Base-by-base conservation (phyloP, 805 yeast genomes). In the Zygoascus biomembranicola region DNA sequence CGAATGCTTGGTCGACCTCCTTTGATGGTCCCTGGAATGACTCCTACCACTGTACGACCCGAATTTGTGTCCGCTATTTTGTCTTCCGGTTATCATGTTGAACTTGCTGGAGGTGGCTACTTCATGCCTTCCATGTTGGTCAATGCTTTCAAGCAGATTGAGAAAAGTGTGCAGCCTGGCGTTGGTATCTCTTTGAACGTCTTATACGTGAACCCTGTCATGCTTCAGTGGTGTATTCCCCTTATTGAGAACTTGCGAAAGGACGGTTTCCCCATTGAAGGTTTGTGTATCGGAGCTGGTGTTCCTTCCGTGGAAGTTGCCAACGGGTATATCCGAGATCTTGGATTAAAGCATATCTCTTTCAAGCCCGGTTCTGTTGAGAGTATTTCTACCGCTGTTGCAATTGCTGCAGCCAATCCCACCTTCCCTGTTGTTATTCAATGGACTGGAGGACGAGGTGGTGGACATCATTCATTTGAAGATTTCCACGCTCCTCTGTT, bases 381-480 rank as follows among this genome's bases (percentile, higher is more conserved):
- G 63, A 85, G 97, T 45, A 89, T 94, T 66, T 77, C 82, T 60
- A 92, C 87, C 70, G 87, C 83, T 61, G 83, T 94, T 63, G 74
- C 85, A 57, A 94, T 94, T 67, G 99, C 99, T 52, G 88, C 87
- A 68, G 90, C 95, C 49, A 95, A 90, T 74, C 99, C 99, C 61
- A 75, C 71, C 59, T 94, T 94, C 90, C 99, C 99, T 59, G 89
- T 94, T 66, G 92, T 94, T 53, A 75, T 94, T 64, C 99, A 94
- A 77, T 94, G 99, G 99, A 94, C 99, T 56, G 99, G 98, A 80
- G 99, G 99, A 73, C 90, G 99, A 80, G 99, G 97, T 76, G 99
- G 99, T 80, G 99, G 99, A 68, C 99, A 94, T 72, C 99, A 94
- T 73, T 92, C 98, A 50, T 94, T 83, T 67, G 99, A 94, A 78